phyloP scores from a whole-genome alignment of 352 stramenopile genomes.

The Thraustochytrium striatum region DNA sequence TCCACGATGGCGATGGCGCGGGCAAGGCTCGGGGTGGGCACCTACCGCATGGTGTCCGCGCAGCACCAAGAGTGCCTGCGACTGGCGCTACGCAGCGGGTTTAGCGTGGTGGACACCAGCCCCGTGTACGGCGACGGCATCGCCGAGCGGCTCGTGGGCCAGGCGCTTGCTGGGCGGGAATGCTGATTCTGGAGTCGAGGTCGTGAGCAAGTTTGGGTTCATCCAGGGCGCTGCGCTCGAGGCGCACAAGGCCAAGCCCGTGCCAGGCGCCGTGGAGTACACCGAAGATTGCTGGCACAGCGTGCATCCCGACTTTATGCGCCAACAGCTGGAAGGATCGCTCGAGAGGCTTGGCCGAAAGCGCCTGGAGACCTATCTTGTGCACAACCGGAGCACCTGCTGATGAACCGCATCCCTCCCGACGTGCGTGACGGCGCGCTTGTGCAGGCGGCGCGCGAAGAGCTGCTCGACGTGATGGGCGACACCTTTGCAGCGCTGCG shows the following conservation, averaged over 20 bases:
- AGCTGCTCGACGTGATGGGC: background rate
- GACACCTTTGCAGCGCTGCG: constrained; percentile 24
- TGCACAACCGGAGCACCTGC: constrained; percentile 43
- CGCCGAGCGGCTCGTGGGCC: background rate
- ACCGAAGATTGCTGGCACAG: constrained; percentile 43
- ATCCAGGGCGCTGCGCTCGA: constrained; percentile 21
- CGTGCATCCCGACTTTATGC: constrained; percentile 11
- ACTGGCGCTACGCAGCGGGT: background rate
- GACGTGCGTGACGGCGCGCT: background rate
- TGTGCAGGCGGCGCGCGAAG: background rate
- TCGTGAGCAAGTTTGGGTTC: constrained; percentile 46
- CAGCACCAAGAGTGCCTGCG: background rate
- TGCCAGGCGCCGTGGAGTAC: constrained; percentile 27
- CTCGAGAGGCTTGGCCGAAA: background rate
- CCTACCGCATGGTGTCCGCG: constrained; percentile 28
- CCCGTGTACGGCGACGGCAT: constrained; percentile 37
- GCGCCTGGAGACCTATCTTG: constrained; percentile 27
- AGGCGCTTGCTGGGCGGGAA: background rate
- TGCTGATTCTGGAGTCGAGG: background rate
- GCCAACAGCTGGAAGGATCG: constrained; percentile 4
- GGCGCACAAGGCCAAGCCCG: background rate
- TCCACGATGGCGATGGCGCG: no score
- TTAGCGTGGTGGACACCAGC: constrained; percentile 42
- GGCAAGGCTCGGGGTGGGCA: constrained; percentile 19
- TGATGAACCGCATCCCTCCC: constrained; percentile 30